Evolutionary conservation across 192 early-diverging fungal species (phyloP).

Genomic region (Coemansia biformis): DNA sequence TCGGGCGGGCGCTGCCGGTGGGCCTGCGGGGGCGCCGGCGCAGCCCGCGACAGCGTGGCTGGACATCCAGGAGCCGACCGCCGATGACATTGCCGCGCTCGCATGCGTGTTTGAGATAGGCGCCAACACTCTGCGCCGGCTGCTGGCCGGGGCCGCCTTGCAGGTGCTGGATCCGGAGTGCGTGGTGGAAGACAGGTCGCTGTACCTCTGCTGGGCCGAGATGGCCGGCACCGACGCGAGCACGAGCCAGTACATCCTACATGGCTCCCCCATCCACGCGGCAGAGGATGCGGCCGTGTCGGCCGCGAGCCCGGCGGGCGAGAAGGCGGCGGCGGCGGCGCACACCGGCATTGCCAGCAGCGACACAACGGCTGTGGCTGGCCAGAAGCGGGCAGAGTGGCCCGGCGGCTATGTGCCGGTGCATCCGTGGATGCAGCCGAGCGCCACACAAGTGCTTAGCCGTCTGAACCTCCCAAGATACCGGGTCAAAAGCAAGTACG

Average conservation of each 20-base stretch:
- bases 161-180: slow-evolving; percentile 15
- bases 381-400: slow-evolving; percentile 5
- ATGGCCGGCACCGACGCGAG: slow-evolving; percentile 8
- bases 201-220: slow-evolving; percentile 45
- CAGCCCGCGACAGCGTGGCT: slow-evolving; percentile 23
- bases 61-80: slow-evolving; percentile 22
- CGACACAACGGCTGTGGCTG: background rate
- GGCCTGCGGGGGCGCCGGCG: background rate
- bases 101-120: slow-evolving; percentile 34
- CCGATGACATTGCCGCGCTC: slow-evolving; percentile 25
- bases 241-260: slow-evolving; percentile 14
- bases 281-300: too few relatives aligned
- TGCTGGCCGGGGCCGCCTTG: slow-evolving; percentile 3
- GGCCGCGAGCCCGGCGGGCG: too few relatives aligned
- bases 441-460: slow-evolving; percentile 38
- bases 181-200: slow-evolving; percentile 6
- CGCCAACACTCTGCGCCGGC: background rate
- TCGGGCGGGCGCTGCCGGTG: background rate
- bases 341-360: background rate
- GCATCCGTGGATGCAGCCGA: slow-evolving; percentile 47
- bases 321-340: too few relatives aligned
- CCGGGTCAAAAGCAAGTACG: background rate
- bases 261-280: background rate
- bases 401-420: slow-evolving; percentile 33
- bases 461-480: slow-evolving; percentile 15